Conservation (phyloP, 1,284 basidiomycete species). For the Ceratobasidium sp. region DNA sequence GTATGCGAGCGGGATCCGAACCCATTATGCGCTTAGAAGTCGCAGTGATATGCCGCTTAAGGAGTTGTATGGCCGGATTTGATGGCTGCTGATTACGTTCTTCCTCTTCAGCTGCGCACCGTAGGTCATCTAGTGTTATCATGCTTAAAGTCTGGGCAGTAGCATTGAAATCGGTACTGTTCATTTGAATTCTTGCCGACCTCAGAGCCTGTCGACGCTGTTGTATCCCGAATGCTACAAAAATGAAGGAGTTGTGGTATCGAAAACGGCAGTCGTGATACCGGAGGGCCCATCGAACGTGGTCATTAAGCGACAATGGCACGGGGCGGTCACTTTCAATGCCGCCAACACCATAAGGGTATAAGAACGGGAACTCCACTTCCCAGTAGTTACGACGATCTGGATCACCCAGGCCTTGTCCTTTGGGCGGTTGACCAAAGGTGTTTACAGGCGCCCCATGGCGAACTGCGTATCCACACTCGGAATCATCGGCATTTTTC, state of each 20-base stretch:
- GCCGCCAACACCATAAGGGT: conserved; percentile 61
- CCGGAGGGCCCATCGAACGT: conserved; percentile 58
- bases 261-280: conserved; percentile 58
- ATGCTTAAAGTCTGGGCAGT: conserved; percentile 1
- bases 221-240: conserved; percentile 57
- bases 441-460: conserved; percentile 43
- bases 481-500: neutral
- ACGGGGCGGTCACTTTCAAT: conserved; percentile 54
- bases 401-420: neutral
- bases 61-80: conserved; percentile 29
- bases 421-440: conserved; percentile 12
- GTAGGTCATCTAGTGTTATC: conserved; percentile 42
- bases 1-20: conserved; percentile 49
- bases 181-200: conserved; percentile 49
- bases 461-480: conserved; percentile 38
- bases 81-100: neutral
- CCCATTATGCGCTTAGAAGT: conserved; percentile 49
- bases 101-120: conserved; percentile 48
- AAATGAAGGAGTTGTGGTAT: conserved; percentile 56
- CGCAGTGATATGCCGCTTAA: conserved; percentile 44
- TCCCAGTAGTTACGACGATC: conserved; percentile 51
- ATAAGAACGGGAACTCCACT: conserved; percentile 58
- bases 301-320: conserved; percentile 54
- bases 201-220: conserved; percentile 50
- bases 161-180: conserved; percentile 34